Base-by-base conservation (phyloP, 495 filamentous ascomycete genomes). In the Xylaria palmicola region DNA sequence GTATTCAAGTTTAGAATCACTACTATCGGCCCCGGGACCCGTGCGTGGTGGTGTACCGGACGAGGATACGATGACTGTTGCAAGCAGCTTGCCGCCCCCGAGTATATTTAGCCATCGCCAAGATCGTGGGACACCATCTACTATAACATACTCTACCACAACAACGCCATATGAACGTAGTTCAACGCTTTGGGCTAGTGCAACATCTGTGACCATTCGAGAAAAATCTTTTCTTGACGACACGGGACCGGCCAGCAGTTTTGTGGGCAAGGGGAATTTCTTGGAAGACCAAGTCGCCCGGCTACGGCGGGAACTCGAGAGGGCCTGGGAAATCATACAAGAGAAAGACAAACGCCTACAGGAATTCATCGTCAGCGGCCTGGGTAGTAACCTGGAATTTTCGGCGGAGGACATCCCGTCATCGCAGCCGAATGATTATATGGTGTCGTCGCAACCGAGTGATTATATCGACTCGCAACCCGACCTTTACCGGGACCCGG, bases 271-370 rank as follows among this genome's bases (percentile, higher is more conserved):
- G 30, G 13, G 43, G 2, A 15, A 27, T 40, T 58, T 58, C 43
- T 12, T 47, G n/a, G 19, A 49, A 30, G 30, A 27, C 3, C 41
- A 58, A 30, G 32, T 6, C 17, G 20, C 17, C 7, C 22, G 20
- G 43, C 12, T 58, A n/a, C 30, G 39, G 30, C 34, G n/a, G n/a
- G 55, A 58, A 30, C 43, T 39, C 10, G 39, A 48, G 20, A 58
- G 30, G 34, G 56, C 43, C 2, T 58, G 43, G 43, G 56, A 49
- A 15, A 47, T 58, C 41, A 37, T 58, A 37, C 56, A 49, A 34
- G 56, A 58, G 15, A 48, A 58, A 39, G 32, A 58, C 34, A 39
- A 27, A 17, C 56, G 9, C 8, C 44, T 58, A 19, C 12, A 58
- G 9, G 24, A 20, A 9, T 15, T 22, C 30, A 57, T 29, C 40